phyloP scores from a whole-genome alignment of 2,329 filamentous ascomycete genomes.

The Diplodia mutila region DNA sequence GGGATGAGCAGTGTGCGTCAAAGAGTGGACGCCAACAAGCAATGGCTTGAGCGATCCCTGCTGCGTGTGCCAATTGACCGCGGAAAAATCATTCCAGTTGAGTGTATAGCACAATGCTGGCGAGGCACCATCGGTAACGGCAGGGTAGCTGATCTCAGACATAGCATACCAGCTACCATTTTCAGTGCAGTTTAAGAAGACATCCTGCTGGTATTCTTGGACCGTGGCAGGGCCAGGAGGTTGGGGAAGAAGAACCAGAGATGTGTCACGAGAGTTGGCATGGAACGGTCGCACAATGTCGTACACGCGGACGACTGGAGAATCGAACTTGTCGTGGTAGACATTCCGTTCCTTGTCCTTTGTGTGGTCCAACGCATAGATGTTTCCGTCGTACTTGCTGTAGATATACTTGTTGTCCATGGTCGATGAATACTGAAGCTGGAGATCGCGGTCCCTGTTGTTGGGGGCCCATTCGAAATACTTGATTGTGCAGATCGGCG shows the following conservation, averaged over 20 bases:
- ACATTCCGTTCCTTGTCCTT: conserved; percentile 44
- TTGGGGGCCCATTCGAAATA: conserved; percentile 97
- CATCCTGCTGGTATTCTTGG: conserved; percentile 46
- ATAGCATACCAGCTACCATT: conserved; percentile 92
- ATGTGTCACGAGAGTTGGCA: conserved; percentile 67
- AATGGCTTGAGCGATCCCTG: conserved; percentile 38
- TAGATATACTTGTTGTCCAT: conserved; percentile 90
- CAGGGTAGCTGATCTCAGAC: conserved; percentile 82
- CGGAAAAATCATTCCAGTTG: conserved; percentile 33
- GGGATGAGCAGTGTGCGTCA: conserved; percentile 28
- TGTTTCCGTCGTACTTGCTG: conserved; percentile 79
- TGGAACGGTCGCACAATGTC: conserved; percentile 79
- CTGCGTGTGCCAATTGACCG: conserved; percentile 35
- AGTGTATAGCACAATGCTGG: conserved; percentile 60
- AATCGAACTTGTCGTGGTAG: conserved; percentile 64
- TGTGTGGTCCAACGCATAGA: conserved; percentile 77
- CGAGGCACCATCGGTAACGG: conserved; percentile 73
- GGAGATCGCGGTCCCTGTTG: conserved; percentile 84
- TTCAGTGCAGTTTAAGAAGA: conserved; percentile 86
- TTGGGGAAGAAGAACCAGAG: conserved; percentile 84
- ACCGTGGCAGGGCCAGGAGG: conserved; percentile 65
- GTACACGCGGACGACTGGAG: conserved; percentile 85
- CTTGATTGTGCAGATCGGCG: conserved; percentile 82
- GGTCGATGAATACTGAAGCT: conserved; percentile 76
- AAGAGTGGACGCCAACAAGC: conserved; percentile 46